A percentile compares a stretch with the other conserved stretches of the same genome.
phyloP scores from a whole-genome alignment of 805 yeast species.

The Blastobotrys mokoenaii region DNA sequence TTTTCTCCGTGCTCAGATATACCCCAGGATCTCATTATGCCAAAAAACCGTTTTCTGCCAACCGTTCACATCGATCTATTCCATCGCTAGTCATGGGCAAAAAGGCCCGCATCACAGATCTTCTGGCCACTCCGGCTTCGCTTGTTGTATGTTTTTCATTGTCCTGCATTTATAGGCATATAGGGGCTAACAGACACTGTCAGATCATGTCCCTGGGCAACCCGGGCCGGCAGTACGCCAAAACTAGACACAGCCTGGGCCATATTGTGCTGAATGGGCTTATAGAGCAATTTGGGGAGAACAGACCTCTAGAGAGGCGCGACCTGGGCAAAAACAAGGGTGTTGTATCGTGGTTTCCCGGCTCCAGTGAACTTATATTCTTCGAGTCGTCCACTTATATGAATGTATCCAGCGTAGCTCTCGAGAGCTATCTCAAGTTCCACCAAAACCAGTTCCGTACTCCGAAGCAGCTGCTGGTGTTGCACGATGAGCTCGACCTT shows the following conservation, averaged over 20 bases:
- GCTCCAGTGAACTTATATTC: constrained; percentile 29
- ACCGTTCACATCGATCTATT: too few relatives aligned
- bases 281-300: neutral
- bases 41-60: neutral
- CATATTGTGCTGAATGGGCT: constrained; percentile 41
- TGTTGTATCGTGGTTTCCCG: too few relatives aligned
- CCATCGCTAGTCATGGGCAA: constrained; percentile 3
- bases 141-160: too few relatives aligned
- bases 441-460: constrained; percentile 9
- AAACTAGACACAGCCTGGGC: constrained; percentile 76
- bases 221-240: constrained; percentile 53
- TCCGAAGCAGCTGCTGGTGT: constrained; percentile 41
- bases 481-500: constrained; percentile 74
- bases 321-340: too few relatives aligned
- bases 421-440: constrained; percentile 41
- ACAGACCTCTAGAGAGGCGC: too few relatives aligned
- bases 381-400: constrained; percentile 51
- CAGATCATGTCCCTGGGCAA: constrained; percentile 52
- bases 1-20: too few relatives aligned
- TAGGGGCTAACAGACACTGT: too few relatives aligned
- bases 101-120: too few relatives aligned
- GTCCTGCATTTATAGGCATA: too few relatives aligned
- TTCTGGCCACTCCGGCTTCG: too few relatives aligned
- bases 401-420: constrained; percentile 62
- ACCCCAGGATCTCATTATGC: neutral